Evolutionary conservation across 768 basidiomycete genomes (phyloP), one percentile per base, ranked within the genome.

Genomic region (Pleurotus ostreatus): DNA sequence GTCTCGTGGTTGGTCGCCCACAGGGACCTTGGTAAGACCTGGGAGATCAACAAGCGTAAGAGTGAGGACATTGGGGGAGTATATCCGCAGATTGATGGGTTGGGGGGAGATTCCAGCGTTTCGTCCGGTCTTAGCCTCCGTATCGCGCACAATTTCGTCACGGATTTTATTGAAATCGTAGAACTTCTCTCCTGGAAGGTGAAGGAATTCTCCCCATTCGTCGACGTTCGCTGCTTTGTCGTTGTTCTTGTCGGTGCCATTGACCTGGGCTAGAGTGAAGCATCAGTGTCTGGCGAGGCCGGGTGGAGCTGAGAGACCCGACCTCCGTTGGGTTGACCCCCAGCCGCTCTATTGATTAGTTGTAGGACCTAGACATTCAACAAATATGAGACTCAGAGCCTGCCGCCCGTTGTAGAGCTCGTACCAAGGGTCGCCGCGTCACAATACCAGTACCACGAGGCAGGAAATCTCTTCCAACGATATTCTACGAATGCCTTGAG

Each of bases 391-490:
- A 34, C 30, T 11, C 8, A 34, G 30, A 9, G 11, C 11, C 30
- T 34, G 11, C 30, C 8, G 30, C 30, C 30, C 11, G 9, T 11
- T 11, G 30, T 11, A 12, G 48, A 55, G 26, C 40, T 65, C 86
- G 64, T 70, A 96, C 95, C 73, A 99, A 76, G 55, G 97, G 97
- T 69, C 97, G 85, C 67, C 96, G 85, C 49, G 96, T 98, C 72
- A 99, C 96, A 66, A 99, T 99, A 73, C 96, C 96, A 55, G 94
- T 92, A 70, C 97, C 97, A 79, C 97, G 91, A 73, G 97, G 97
- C 68, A 99, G 70, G 80, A 99, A 99, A 72, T 99, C 97, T 62
- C 96, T 85, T 57, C 97, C 97, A 55, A 98, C 95, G 62, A 98
- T 94, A 75, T 98, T 97, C 94, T 96, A 62, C 5, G 56, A 30